Evolutionary conservation across 164 flowering plant genomes (phyloP).

Genomic region (Cinnamomum chago): DNA sequence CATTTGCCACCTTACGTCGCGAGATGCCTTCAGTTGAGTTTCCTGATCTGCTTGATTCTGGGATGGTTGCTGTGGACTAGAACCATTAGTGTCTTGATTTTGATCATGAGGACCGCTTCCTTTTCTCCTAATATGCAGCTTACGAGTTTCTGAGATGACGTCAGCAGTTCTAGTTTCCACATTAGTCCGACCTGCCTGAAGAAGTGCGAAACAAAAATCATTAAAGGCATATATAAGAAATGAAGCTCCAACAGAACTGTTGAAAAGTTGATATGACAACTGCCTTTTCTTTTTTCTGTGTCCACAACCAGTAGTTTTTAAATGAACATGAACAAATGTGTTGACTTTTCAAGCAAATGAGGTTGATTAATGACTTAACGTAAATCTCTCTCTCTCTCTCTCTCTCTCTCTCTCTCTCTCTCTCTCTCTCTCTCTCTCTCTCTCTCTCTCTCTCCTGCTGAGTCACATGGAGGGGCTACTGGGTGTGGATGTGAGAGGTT

Average conservation of each 20-base stretch:
- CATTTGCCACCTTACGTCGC: slow-evolving; percentile 96
- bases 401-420: no score
- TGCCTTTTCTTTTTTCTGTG: no score
- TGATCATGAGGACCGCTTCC: slow-evolving; percentile 33
- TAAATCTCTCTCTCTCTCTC: no score
- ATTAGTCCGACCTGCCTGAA: slow-evolving; percentile 73
- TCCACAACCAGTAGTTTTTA: no score
- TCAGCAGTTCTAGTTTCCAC: slow-evolving; percentile 78
- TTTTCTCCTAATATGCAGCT: slow-evolving; percentile 62
- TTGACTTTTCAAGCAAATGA: no score
- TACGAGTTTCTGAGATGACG: slow-evolving; percentile 81
- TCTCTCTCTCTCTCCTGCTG: no score
- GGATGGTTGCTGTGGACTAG: slow-evolving; percentile 30
- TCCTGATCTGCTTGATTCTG: slow-evolving; percentile 55
- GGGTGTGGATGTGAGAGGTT: no score
- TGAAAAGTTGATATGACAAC: no score
- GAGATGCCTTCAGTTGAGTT: slow-evolving; percentile 96
- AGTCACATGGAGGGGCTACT: no score
- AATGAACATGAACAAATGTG: no score
- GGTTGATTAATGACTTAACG: no score
- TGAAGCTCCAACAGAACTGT: background rate
- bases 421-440: no score
- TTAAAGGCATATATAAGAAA: background rate
- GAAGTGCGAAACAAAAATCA: background rate
- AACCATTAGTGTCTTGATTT: slow-evolving; percentile 22